Base-by-base conservation (phyloP, 2,329 filamentous ascomycete genomes). In the Huntiella bhutanensis region DNA sequence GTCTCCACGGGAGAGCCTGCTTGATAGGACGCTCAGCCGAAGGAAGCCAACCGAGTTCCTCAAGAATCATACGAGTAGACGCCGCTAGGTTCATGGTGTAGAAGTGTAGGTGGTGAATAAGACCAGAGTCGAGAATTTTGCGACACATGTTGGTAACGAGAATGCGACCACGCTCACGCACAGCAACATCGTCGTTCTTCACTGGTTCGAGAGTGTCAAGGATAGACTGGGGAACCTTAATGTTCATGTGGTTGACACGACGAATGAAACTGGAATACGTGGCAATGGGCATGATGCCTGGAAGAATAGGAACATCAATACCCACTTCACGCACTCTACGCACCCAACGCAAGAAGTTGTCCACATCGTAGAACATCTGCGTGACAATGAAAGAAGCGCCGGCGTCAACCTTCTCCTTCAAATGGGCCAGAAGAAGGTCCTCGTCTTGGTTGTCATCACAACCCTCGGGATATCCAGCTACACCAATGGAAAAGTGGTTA, bases 81-180 rank as follows among this genome's bases (percentile, higher is more conserved):
- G 93, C 85, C 8, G 86, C 88, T 15, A 98, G 71, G 63, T 98
- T 98, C 91, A 98, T 98, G 51, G 91, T 98, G 67, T 98, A 98
- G 64, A 98, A 98, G 63, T 98, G 91, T 53, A 98, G 64, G 35
- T 52, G 51, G 59, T 95, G 86, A 52, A 77, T 71, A 53, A 95
- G 84, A 36, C 87, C 91, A 33, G 77, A 78, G 49, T 77, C 75
- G 48, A 96, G 68, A 50, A 98, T 75, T 63, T 80, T 84, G 50
- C 80, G 77, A 62, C 91, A 98, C 76, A 98, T 79, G 39, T 92
- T 75, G 16, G 86, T 83, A 13, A 98, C 80, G 16, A 98, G 69
- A 11, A 73, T 77, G 63, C 86, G 91, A 45, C 91, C 91, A 47
- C 93, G 76, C 53, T 93, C 83, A 59, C 88, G 76, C 32, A 96